phyloP scores from a whole-genome alignment of 108 stramenopile species.

The Cyclotella sp. region DNA sequence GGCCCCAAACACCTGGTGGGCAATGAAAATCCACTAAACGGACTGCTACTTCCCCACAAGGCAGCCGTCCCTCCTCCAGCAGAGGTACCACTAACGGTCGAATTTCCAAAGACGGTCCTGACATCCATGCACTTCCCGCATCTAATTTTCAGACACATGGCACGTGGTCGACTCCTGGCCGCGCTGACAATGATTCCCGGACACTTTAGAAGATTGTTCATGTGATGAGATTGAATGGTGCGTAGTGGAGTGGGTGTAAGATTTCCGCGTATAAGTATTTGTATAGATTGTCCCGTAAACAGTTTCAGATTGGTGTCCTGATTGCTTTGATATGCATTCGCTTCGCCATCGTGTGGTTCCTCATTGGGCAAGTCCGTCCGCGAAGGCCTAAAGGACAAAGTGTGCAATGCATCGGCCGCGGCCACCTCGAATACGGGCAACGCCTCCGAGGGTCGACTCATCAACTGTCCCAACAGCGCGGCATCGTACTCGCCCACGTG shows the following conservation, averaged over 20 bases:
- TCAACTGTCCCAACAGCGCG: constrained; percentile 72
- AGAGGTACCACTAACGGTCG: constrained; percentile 19
- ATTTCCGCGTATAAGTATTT: constrained; percentile 78
- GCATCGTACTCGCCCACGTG: constrained; percentile 91
- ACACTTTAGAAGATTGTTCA: constrained; percentile 91
- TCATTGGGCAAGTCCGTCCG: constrained; percentile 17
- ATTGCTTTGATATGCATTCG: constrained; percentile 16
- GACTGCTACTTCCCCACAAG: constrained; percentile 10
- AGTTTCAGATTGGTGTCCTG: constrained; percentile 28
- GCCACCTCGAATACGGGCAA: constrained; percentile 80
- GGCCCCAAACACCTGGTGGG: constrained; percentile 51
- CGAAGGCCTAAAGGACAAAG: constrained; percentile 54
- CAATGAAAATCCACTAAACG: constrained; percentile 43
- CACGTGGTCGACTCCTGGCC: constrained; percentile 82
- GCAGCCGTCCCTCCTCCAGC: neutral
- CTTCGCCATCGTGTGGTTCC: constrained; percentile 28
- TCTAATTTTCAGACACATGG: constrained; percentile 77
- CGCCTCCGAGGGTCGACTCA: constrained; percentile 66
- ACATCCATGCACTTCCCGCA: constrained; percentile 88
- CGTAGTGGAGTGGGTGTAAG: constrained; percentile 85
- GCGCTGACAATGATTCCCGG: constrained; percentile 97
- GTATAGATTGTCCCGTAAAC: constrained; percentile 61
- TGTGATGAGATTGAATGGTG: constrained; percentile 90
- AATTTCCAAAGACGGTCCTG: constrained; percentile 60
- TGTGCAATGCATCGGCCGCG: constrained; percentile 73